These are phyloP conservation scores for Lathyrus tuberosus DNA, from an alignment of 306 rosid genomes.

Conservation along the genomic window DNA sequence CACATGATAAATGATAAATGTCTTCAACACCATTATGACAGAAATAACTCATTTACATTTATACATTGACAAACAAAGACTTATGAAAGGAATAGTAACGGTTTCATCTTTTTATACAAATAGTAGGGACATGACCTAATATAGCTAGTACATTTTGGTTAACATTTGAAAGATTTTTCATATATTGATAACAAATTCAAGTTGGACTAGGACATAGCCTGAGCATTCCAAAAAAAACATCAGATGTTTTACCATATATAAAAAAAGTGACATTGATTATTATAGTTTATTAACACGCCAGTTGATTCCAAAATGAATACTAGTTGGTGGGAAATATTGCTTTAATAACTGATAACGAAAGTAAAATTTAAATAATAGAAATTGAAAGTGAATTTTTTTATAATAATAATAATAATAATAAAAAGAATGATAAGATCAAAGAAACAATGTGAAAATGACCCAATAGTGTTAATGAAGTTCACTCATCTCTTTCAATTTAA, in stretches of 20 bases:
- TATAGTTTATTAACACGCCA: not conserved
- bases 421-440: slow-evolving; percentile 56
- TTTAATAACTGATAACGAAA: slow-evolving; percentile 37
- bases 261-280: not conserved
- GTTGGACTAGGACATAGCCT: slow-evolving; percentile 44
- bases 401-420: not conserved
- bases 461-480: not conserved
- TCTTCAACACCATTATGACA: no score
- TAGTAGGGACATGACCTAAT: slow-evolving; percentile 42
- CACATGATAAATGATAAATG: no score
- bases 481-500: not conserved
- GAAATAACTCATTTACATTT: slow-evolving; percentile 31
- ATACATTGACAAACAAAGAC: slow-evolving; percentile 16
- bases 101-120: not conserved
- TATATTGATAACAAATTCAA: slow-evolving; percentile 32
- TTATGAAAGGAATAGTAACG: slow-evolving; percentile 13
- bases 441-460: slow-evolving; percentile 57
- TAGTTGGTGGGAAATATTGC: slow-evolving; percentile 25
- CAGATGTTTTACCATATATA: slow-evolving; percentile 31
- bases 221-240: slow-evolving; percentile 36
- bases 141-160: slow-evolving; percentile 38
- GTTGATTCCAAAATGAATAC: slow-evolving; percentile 38
- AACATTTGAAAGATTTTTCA: slow-evolving; percentile 29
- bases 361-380: not conserved
- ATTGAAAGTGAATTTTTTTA: not conserved